phyloP scores from a whole-genome alignment of 2,329 filamentous ascomycete species.

The Colletotrichum sp. region DNA sequence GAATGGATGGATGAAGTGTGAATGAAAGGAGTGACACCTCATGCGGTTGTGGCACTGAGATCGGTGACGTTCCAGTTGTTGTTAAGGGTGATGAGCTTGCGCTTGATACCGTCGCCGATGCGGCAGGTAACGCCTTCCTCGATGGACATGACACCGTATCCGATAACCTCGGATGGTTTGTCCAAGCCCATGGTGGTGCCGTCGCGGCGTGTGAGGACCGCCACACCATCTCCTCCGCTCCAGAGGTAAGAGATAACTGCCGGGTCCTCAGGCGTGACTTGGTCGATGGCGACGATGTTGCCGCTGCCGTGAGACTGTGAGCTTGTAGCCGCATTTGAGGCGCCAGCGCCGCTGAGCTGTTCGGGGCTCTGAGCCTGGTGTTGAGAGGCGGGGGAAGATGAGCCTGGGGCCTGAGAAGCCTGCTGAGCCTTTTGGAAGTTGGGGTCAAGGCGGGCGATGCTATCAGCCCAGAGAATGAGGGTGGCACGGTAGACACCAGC shows the following conservation, averaged over 20 bases:
- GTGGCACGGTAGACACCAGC: slow-evolving; percentile 71
- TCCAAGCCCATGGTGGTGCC: slow-evolving; percentile 40
- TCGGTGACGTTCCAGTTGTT: slow-evolving; percentile 42
- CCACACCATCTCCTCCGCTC: slow-evolving; percentile 38
- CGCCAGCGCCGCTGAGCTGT: slow-evolving; percentile 2
- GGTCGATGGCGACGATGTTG: slow-evolving; percentile 40
- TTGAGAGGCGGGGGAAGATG: slow-evolving; percentile 20
- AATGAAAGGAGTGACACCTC: background rate
- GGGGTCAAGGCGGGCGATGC: slow-evolving; percentile 45
- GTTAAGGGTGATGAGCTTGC: slow-evolving; percentile 42
- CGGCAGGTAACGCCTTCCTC: slow-evolving; percentile 45
- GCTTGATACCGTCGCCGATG: slow-evolving; percentile 48
- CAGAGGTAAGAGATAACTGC: slow-evolving; percentile 42
- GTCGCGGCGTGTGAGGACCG: slow-evolving; percentile 34
- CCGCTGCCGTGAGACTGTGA: background rate
- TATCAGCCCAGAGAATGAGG: slow-evolving; percentile 68
- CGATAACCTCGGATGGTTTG: slow-evolving; percentile 41
- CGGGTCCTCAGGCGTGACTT: slow-evolving; percentile 43
- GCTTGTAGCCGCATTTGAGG: background rate
- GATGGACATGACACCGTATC: slow-evolving; percentile 44
- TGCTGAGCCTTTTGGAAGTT: slow-evolving; percentile 34
- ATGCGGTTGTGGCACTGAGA: slow-evolving; percentile 7
- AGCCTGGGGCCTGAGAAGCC: background rate
- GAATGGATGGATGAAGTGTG: background rate
- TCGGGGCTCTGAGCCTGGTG: slow-evolving; percentile 4